Base-by-base conservation (phyloP, 1,139 yeast genomes). In the Suhomyces coccinellae region DNA sequence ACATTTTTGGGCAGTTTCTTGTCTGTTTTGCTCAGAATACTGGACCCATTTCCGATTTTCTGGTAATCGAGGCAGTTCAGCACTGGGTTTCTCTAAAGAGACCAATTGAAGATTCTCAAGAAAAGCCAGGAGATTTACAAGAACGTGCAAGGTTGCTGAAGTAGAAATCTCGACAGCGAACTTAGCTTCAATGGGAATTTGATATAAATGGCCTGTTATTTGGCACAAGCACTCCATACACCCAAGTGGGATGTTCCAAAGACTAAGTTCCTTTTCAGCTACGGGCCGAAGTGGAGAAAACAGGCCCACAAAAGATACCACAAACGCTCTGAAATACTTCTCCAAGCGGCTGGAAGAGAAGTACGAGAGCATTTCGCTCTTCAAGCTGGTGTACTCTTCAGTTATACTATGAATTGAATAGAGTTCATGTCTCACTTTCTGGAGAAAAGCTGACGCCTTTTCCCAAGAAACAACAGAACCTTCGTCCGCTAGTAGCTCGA, bases 401-500 rank as follows among this genome's bases (percentile, higher is more conserved):
- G 29, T 36, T 20, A 43, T 33, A 5, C 20, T 30, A 15, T 24
- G 26, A 13, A 20, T 30, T 7, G 17, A 13, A 3, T 20, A 22
- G 3, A 45, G 24, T 4, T 35, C 12, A 0, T n/a, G 14, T 3
- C 28, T 9, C 9, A 34, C 33, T 24, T 43, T 36, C 1, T 11
- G 22, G 10, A 41, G 32, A 6, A 24, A 27, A 2, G 36, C 29
- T 8, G 32, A 32, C 2, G 33, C 17, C 33, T 13, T 36, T 3
- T 12, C n/a, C 22, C 22, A 33, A 11, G 40, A 17, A 13, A 7
- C 16, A 17, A n/a, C 38, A 4, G 47, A 45, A 28, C 44, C 47
- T 17, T 45, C 47, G 24, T 30, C 30, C 2, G 43, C 26, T 27
- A 49, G 26, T 15, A 33, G 31, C 13, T 45, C 49, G 9, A 49